phyloP scores from a whole-genome alignment of 495 filamentous ascomycete genomes.

The Neurospora sp. region DNA sequence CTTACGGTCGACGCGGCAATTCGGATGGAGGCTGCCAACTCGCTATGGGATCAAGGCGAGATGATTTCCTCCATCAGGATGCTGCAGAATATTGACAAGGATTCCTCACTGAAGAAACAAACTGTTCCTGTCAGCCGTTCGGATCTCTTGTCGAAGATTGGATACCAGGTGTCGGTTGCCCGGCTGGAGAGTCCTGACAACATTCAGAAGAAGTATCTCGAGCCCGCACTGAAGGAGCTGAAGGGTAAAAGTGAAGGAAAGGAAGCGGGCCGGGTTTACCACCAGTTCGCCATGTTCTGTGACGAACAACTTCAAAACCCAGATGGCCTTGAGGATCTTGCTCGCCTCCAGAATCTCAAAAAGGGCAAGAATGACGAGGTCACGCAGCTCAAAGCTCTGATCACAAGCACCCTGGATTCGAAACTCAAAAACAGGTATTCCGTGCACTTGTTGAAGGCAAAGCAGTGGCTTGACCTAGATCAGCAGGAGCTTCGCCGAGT shows the following conservation, averaged over 20 bases:
- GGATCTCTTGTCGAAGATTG: slow-evolving; percentile 77
- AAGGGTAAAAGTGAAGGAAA: slow-evolving; percentile 55
- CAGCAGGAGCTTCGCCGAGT: slow-evolving; percentile 76
- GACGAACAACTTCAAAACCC: slow-evolving; percentile 83
- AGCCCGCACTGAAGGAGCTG: slow-evolving; percentile 71
- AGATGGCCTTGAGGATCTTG: slow-evolving; percentile 74
- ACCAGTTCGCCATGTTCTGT: slow-evolving; percentile 91
- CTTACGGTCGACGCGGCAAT: slow-evolving; percentile 67
- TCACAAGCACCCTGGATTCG: slow-evolving; percentile 26
- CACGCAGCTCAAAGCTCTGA: slow-evolving; percentile 48
- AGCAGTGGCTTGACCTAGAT: slow-evolving; percentile 81
- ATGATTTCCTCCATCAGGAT: slow-evolving; percentile 84
- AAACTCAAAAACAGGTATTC: slow-evolving; percentile 29
- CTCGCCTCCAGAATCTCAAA: slow-evolving; percentile 67
- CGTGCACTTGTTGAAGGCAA: slow-evolving; percentile 48
- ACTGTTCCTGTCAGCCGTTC: slow-evolving; percentile 63
- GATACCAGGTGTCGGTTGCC: slow-evolving; percentile 80
- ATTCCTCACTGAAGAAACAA: slow-evolving; percentile 56
- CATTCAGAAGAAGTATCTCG: slow-evolving; percentile 76
- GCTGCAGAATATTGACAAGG: slow-evolving; percentile 60
- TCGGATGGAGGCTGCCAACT: slow-evolving; percentile 70
- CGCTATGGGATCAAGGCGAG: slow-evolving; percentile 92
- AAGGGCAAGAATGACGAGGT: slow-evolving; percentile 75
- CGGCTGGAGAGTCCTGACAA: slow-evolving; percentile 85
- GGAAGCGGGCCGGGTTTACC: slow-evolving; percentile 79